Percentiles rank a stretch among this genome's conserved stretches.
Evolutionary conservation across 306 rosid species (phyloP).

Genomic region (Dicorynia guianensis): DNA sequence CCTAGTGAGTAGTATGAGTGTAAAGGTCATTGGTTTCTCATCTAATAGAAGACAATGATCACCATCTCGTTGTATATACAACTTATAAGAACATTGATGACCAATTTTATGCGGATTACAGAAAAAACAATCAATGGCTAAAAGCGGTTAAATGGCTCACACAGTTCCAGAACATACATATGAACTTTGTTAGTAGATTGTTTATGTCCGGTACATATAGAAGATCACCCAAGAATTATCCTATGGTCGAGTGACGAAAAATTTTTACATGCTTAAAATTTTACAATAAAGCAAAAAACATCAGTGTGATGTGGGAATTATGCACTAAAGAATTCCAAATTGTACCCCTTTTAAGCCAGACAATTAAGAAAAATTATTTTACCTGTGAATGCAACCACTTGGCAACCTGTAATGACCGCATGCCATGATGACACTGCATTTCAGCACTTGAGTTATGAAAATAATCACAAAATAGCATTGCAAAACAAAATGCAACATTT

Average conservation of each 20-base stretch:
- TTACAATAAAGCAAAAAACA: neutral
- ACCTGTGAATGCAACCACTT: constrained; percentile 94
- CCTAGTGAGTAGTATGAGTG: neutral
- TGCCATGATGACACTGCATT: constrained; percentile 96
- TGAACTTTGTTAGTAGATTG: neutral
- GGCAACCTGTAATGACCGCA: constrained; percentile 88
- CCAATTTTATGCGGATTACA: neutral
- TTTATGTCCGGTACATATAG: neutral
- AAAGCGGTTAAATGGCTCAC: neutral
- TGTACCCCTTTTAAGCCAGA: neutral
- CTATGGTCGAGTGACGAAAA: constrained; percentile 17
- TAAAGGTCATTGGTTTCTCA: too few relatives aligned
- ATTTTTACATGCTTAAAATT: neutral
- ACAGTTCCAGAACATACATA: neutral
- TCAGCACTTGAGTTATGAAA: constrained; percentile 36
- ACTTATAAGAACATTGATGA: too few relatives aligned
- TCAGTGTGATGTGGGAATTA: constrained; percentile 1
- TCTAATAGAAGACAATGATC: constrained; percentile 4
- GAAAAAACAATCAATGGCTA: neutral
- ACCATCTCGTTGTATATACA: neutral
- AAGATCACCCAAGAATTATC: neutral
- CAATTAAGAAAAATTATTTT: constrained; percentile 7
- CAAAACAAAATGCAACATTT: neutral
- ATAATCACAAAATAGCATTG: neutral
- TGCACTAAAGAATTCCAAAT: neutral